Evolutionary conservation across 768 basidiomycete species (phyloP), one percentile per base, ranked within the genome.

Genomic region (Boletus insuetus): DNA sequence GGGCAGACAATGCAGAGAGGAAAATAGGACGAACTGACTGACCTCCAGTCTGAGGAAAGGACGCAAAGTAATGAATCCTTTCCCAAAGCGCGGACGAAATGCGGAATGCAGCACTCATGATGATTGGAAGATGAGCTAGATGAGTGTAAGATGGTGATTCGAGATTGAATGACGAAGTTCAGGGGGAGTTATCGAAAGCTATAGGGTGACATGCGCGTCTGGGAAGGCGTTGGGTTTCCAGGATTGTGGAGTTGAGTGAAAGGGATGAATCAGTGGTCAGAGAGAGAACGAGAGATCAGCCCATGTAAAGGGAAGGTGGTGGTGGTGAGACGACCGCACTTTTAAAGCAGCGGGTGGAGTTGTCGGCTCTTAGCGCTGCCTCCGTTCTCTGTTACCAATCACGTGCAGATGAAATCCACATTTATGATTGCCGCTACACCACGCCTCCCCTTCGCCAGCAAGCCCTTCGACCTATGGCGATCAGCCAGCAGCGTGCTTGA

Each of bases 1-100:
- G 34, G 34, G 14, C 11, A 35, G 34, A 35, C 11, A 35, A 35
- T 13, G 34, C 34, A 39, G 14, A 39, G 8, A 39, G 38, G 38
- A 8, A 39, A n/a, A 39, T 39, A 43, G 13, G 38, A 46, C 13
- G n/a, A 39, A 49, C 7, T 12, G 31, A 73, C 84, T 58, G 32
- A 89, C 91, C 91, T 42, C 93, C 91, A 0, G 94, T 95, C 75
- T 94, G 94, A 6, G 91, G 91, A 72, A 94, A 94, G 1, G 88
- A 88, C 0, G 92, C 91, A 68, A 91, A 94, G 64, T 94, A 89
- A 74, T 89, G 89, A 56, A 94, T 91, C 74, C 82, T 86, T 74
- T 94, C 90, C 92, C 92, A 94, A 59, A 94, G 78, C 9, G 84
- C 79, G 54, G 85, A 74, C 24, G 87, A 80, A 57, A 95, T 94